Base-by-base conservation (phyloP, 768 basidiomycete species). In the Pleurotus tuoliensis region DNA sequence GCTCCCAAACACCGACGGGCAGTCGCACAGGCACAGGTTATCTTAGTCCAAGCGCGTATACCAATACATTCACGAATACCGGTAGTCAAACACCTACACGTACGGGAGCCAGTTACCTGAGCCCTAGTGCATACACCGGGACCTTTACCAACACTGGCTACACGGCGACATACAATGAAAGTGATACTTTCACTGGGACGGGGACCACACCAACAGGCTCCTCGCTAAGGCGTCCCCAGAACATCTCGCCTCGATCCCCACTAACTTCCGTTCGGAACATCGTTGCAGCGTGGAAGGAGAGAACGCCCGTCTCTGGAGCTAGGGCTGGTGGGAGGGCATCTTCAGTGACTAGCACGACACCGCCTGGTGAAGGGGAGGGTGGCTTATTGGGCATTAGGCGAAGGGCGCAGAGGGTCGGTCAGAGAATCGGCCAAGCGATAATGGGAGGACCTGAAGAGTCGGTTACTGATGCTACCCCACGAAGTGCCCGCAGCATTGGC, bases 231-330 rank as follows among this genome's bases (percentile, higher is more conserved):
- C 79, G 86, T 41, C 83, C 85, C 2, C 82, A 87, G 55, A 76
- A 76, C 16, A 64, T 66, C 0, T 83, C 86, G 3, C 87, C 89
- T 3, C 81, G 87, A 7, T 88, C 86, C 3, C 88, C 90, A 1
- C 73, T 90, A 24, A 77, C 84, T 0, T 88, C 86, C 3, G 86
- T 93, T 20, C 81, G 88, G 30, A 92, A 92, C 60, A 83, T 92
- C 39, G 86, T 93, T 5, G 81, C 84, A 0, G 76, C 86, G 6
- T 93, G 90, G 89, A 92, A 90, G 66, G 87, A 90, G 58, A 81
- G 87, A 16, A 86, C 87, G 0, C 86, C 89, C 0, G 73, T 76
- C 7, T 68, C 78, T 0, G 30, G 30, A 8, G 76, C 72, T 18
- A 70, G 70, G 2, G 63, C 70, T 13, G 40, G 60, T 20, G 71